These are phyloP conservation scores for Chaetomium cochliodes DNA, from an alignment of 495 filamentous ascomycete species.

Conservation along the genomic window DNA sequence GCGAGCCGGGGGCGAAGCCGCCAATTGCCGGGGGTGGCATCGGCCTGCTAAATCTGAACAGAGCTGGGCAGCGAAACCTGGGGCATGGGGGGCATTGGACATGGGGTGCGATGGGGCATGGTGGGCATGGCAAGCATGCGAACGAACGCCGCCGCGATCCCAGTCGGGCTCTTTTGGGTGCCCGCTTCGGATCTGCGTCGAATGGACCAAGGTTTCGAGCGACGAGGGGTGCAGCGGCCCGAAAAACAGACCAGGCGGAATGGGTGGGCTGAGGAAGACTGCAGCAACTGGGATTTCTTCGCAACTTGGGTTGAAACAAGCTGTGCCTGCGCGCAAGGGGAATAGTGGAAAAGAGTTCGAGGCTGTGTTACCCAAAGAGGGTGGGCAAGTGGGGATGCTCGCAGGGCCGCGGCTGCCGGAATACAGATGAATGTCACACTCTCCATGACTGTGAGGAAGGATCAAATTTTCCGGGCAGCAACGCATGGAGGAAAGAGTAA, in stretches of 20 bases:
- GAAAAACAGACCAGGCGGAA: slow-evolving; percentile 22
- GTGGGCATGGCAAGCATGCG: too few species aligned
- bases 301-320: slow-evolving; percentile 19
- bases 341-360: slow-evolving; percentile 4
- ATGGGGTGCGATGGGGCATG: background rate
- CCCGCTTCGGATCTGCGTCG: background rate
- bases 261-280: slow-evolving; percentile 10
- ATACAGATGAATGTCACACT: background rate
- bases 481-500: too few species aligned
- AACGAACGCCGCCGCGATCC: too few species aligned
- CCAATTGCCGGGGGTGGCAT: slow-evolving; percentile 3
- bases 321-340: slow-evolving; percentile 22
- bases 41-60: slow-evolving; percentile 16
- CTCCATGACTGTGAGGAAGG: background rate
- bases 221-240: slow-evolving; percentile 18
- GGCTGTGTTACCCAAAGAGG: slow-evolving; percentile 20
- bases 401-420: background rate
- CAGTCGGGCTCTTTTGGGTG: background rate
- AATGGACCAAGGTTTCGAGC: background rate
- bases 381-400: background rate
- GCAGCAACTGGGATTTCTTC: background rate
- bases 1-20: background rate
- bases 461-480: slow-evolving; percentile 1
- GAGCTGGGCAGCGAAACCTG: slow-evolving; percentile 7
- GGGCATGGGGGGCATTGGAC: background rate